These are phyloP conservation scores for Boletus rufocinnamomeus DNA, from an alignment of 768 basidiomycete species.

Conservation along the genomic window DNA sequence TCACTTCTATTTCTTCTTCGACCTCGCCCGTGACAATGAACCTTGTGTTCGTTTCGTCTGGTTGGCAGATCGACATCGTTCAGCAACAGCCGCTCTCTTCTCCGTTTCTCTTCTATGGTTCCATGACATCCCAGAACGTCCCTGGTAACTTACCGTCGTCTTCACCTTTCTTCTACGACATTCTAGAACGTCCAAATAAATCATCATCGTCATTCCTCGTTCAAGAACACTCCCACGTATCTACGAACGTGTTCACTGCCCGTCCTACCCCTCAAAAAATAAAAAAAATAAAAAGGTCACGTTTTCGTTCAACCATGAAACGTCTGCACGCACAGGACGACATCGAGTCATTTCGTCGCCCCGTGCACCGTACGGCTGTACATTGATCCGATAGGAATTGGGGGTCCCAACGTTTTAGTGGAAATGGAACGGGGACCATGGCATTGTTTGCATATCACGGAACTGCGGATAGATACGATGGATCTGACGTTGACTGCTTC, in stretches of 20 bases:
- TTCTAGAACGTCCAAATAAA: not conserved
- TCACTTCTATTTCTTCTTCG: not conserved
- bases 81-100: not conserved
- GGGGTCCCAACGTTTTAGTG: not conserved
- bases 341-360: not conserved
- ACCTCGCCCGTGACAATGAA: not conserved
- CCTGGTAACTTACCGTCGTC: too few relatives aligned
- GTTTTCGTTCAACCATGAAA: not conserved
- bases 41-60: not conserved
- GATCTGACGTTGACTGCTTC: not conserved
- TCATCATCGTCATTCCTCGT: not conserved
- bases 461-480: not conserved
- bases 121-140: too few relatives aligned
- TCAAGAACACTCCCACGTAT: not conserved
- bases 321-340: not conserved
- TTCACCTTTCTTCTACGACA: not conserved
- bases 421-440: not conserved
- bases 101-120: too few relatives aligned
- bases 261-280: not conserved
- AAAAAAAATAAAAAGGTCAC: too few relatives aligned
- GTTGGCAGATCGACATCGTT: not conserved
- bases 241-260: not conserved
- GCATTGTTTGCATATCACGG: not conserved
- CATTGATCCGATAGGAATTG: not conserved
- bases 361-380: not conserved